Percentiles rank a stretch among this genome's conserved stretches.
These are phyloP conservation scores for Oemleria cerasiformis DNA, from an alignment of 306 rosid genomes.

Conservation along the genomic window DNA sequence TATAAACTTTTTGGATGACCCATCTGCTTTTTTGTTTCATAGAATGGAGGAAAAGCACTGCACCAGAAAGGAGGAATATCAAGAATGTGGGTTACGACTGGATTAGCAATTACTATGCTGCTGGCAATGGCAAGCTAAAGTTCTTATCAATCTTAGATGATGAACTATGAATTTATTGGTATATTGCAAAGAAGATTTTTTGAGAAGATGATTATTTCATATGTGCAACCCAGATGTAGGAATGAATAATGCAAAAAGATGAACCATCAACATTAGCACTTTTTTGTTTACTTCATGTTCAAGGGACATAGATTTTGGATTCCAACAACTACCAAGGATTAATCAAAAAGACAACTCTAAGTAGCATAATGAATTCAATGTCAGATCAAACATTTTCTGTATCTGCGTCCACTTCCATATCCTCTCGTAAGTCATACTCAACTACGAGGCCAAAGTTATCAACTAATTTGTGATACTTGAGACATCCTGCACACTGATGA, in stretches of 20 bases:
- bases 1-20: conserved; percentile 11
- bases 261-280: not conserved
- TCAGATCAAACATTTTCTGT: conserved; percentile 45
- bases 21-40: conserved; percentile 19
- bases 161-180: conserved; percentile 30
- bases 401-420: conserved; percentile 35
- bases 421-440: conserved; percentile 67
- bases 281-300: conserved; percentile 16
- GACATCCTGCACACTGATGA: conserved; percentile 82
- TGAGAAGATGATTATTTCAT: conserved; percentile 23
- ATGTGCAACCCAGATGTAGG: conserved; percentile 20
- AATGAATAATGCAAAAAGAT: conserved; percentile 32
- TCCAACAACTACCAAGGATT: conserved; percentile 22
- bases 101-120: conserved; percentile 48
- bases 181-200: not conserved
- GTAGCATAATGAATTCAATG: conserved; percentile 9
- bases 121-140: conserved; percentile 45
- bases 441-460: conserved; percentile 78
- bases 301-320: conserved; percentile 30
- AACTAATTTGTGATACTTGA: conserved; percentile 66
- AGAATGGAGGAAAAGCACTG: conserved; percentile 62
- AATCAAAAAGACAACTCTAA: not conserved
- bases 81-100: conserved; percentile 41
- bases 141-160: conserved; percentile 29
- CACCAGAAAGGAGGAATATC: conserved; percentile 39